phyloP scores from a whole-genome alignment of 768 basidiomycete species.

The Auriculariales sp. region DNA sequence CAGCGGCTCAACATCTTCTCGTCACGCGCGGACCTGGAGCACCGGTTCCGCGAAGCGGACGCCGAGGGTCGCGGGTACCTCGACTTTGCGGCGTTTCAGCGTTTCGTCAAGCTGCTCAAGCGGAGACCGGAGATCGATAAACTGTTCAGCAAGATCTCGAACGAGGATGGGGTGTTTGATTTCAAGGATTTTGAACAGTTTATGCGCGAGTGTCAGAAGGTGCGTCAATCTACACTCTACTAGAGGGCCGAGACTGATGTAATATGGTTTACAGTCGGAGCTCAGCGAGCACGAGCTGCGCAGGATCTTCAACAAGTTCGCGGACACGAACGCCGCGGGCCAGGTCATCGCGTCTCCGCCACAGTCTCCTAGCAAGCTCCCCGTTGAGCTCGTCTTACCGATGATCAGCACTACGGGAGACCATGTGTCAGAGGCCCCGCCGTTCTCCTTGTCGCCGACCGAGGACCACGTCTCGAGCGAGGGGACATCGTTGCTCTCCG shows the following conservation, averaged over 20 bases:
- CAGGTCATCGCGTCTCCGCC: constrained; percentile 11
- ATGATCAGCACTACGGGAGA: not conserved
- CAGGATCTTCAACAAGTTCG: constrained; percentile 25
- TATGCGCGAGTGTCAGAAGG: constrained; percentile 38
- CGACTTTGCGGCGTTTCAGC: constrained; percentile 66
- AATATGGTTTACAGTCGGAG: constrained; percentile 14
- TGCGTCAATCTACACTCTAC: constrained; percentile 8
- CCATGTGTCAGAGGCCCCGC: constrained; percentile 2
- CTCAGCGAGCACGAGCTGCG: constrained; percentile 16
- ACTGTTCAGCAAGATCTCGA: constrained; percentile 34
- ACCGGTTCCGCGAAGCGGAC: constrained; percentile 55
- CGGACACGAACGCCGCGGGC: constrained; percentile 7
- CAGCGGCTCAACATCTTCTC: constrained; percentile 52
- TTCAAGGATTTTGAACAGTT: constrained; percentile 32
- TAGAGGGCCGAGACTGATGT: not conserved
- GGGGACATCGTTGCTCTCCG: too few species aligned
- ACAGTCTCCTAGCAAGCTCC: constrained; percentile 13
- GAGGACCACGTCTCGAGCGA: too few species aligned
- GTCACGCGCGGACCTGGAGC: constrained; percentile 33
- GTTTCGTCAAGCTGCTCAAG: constrained; percentile 72
- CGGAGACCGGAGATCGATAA: constrained; percentile 67
- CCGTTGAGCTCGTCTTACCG: constrained; percentile 2
- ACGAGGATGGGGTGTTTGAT: constrained; percentile 20
- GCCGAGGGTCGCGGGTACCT: constrained; percentile 38
- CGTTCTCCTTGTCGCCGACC: too few species aligned